A percentile compares a stretch with the other conserved stretches of the same genome.
phyloP scores from a whole-genome alignment of 768 basidiomycete genomes.

The Leccinellum albellum region DNA sequence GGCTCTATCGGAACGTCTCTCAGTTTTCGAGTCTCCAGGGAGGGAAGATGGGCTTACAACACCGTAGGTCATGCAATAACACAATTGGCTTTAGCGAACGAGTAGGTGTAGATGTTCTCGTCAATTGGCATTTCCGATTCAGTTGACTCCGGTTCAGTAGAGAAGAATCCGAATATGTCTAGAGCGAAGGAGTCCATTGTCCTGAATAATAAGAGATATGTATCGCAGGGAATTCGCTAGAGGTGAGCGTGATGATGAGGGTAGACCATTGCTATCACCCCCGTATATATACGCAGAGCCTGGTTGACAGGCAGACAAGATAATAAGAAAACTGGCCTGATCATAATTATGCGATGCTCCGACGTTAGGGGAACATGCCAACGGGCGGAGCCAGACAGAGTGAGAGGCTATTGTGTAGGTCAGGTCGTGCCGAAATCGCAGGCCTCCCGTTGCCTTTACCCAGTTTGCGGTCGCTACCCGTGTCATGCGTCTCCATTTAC shows the following conservation, averaged over 20 bases:
- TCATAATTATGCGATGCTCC: conserved; percentile 3
- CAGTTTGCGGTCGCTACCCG: conserved; percentile 6
- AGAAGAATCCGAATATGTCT: not conserved
- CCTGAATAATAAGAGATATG: not conserved
- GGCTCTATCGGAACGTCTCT: not conserved
- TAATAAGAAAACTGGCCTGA: not conserved
- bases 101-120: not conserved
- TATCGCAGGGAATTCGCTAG: conserved; percentile 6
- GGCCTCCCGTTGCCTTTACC: not conserved
- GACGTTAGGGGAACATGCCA: conserved; percentile 1
- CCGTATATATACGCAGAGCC: conserved; percentile 17
- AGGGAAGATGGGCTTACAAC: conserved; percentile 11
- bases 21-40: not conserved
- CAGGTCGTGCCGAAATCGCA: not conserved
- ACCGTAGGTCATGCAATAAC: conserved; percentile 16
- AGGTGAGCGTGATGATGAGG: not conserved
- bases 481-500: conserved; percentile 6
- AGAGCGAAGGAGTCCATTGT: conserved; percentile 20
- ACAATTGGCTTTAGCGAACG: not conserved
- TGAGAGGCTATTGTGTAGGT: conserved; percentile 20
- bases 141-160: not conserved
- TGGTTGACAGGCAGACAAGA: conserved; percentile 12
- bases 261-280: not conserved
- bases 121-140: conserved; percentile 13
- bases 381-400: conserved; percentile 3